Conservation (phyloP, 768 basidiomycete species). For the Thelephora aurantiotincta region DNA sequence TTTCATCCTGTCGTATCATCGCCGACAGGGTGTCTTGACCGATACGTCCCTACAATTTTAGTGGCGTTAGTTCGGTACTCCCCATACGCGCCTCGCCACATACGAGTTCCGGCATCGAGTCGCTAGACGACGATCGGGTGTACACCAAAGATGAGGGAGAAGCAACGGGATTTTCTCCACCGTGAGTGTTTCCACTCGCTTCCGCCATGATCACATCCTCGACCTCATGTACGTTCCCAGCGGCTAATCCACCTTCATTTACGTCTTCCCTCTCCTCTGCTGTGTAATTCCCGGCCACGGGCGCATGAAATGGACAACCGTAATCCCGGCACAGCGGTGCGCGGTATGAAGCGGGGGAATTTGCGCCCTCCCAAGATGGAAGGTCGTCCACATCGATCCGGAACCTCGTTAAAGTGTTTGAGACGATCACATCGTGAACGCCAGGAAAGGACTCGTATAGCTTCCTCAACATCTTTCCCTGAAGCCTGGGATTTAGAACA, state of each 20-base stretch:
- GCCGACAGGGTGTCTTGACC: constrained; percentile 58
- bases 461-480: constrained; percentile 50
- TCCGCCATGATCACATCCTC: constrained; percentile 3
- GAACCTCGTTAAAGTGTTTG: constrained; percentile 35
- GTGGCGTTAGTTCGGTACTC: background rate
- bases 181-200: background rate
- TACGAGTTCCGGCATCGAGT: constrained; percentile 1
- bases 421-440: constrained; percentile 28
- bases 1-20: constrained; percentile 67
- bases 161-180: background rate
- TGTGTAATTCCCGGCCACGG: background rate
- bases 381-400: constrained; percentile 39
- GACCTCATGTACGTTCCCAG: background rate
- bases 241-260: constrained; percentile 1
- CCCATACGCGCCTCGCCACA: background rate
- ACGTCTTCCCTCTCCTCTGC: constrained; percentile 8
- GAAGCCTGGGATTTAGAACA: constrained; percentile 1
- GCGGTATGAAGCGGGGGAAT: constrained; percentile 27
- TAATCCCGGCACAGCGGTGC: constrained; percentile 46
- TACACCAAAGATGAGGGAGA: background rate
- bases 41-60: constrained; percentile 39
- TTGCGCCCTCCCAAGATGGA: constrained; percentile 36
- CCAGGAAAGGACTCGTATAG: constrained; percentile 33
- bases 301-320: background rate
- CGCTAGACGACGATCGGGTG: background rate